Conservation (phyloP, 75 land plant species). For the Azolla pinnata region DNA sequence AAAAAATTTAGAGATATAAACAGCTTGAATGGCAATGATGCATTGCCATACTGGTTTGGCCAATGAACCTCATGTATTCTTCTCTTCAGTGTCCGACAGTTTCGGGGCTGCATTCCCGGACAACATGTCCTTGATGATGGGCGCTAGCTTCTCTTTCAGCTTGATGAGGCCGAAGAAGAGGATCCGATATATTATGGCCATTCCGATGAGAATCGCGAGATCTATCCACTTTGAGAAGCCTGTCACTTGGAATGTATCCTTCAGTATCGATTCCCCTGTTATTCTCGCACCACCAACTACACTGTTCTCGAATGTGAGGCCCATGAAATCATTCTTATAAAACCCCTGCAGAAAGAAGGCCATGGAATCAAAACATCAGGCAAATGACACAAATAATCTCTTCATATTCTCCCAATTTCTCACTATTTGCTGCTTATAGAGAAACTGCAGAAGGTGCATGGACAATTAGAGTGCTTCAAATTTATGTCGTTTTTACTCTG, state of each 20-base stretch:
- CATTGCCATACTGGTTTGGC: too few species aligned
- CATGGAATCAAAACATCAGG: too few species aligned
- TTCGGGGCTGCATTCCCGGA: neutral
- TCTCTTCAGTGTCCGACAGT: too few species aligned
- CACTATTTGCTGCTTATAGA: too few species aligned
- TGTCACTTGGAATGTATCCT: conserved; percentile 33
- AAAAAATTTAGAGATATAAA: too few species aligned
- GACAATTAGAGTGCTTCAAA: too few species aligned
- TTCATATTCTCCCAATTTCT: too few species aligned
- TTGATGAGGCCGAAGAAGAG: conserved; percentile 51
- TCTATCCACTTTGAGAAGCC: conserved; percentile 61
- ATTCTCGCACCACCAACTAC: conserved; percentile 19
- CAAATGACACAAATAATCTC: too few species aligned
- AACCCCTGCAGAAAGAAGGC: conserved; percentile 21
- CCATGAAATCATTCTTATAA: conserved; percentile 55
- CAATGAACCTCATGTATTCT: too few species aligned
- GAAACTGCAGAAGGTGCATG: too few species aligned
- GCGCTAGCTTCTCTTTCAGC: conserved; percentile 36
- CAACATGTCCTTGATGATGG: conserved; percentile 17
- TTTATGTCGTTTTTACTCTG: too few species aligned
- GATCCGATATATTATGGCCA: conserved; percentile 44
- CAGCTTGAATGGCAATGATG: too few species aligned
- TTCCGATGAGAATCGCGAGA: conserved; percentile 39
- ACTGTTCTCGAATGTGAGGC: conserved; percentile 33
- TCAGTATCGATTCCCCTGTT: conserved; percentile 31